These are phyloP conservation scores for Geotrichum aggregatum DNA, from an alignment of 1,139 yeast species.

Conservation along the genomic window DNA sequence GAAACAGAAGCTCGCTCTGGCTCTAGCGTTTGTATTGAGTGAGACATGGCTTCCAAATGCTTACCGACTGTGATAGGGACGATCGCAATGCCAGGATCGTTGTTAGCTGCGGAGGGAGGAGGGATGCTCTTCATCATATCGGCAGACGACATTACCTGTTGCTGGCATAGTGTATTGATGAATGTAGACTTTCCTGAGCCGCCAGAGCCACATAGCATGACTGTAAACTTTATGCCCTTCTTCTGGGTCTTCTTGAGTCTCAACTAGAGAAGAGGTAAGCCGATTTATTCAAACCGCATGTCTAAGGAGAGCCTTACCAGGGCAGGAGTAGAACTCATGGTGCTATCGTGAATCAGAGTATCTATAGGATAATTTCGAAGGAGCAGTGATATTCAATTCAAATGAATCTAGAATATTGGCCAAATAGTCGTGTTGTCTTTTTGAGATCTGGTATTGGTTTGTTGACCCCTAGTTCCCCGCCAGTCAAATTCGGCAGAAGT, in stretches of 20 bases:
- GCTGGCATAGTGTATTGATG: slow-evolving; percentile 84
- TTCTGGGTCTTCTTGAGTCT: slow-evolving; percentile 71
- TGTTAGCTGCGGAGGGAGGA: slow-evolving; percentile 45
- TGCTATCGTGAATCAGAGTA: not conserved
- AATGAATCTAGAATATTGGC: not conserved
- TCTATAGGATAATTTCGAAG: not conserved
- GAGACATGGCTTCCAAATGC: not conserved
- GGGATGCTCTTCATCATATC: slow-evolving; percentile 26
- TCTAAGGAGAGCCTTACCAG: slow-evolving; percentile 10
- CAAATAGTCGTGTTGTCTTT: slow-evolving; percentile 4
- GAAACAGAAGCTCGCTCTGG: no score
- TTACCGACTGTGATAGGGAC: slow-evolving; percentile 44
- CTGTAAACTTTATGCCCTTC: slow-evolving; percentile 78
- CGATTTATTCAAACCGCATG: not conserved
- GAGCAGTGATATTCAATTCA: not conserved
- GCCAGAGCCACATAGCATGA: slow-evolving; percentile 74
- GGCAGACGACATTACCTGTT: slow-evolving; percentile 57
- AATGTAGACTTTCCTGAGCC: slow-evolving; percentile 86
- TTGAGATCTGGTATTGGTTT: not conserved
- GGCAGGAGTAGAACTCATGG: slow-evolving; percentile 19
- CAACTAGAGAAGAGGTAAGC: slow-evolving; percentile 34
- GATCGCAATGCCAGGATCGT: slow-evolving; percentile 50
- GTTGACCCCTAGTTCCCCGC: not conserved
- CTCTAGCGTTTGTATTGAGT: no score
- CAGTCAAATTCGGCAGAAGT: not conserved